Percentiles rank a stretch among this genome's conserved stretches.
Conservation (phyloP, 345 rosid genomes). For the Cardamine chenopodiifolia region DNA sequence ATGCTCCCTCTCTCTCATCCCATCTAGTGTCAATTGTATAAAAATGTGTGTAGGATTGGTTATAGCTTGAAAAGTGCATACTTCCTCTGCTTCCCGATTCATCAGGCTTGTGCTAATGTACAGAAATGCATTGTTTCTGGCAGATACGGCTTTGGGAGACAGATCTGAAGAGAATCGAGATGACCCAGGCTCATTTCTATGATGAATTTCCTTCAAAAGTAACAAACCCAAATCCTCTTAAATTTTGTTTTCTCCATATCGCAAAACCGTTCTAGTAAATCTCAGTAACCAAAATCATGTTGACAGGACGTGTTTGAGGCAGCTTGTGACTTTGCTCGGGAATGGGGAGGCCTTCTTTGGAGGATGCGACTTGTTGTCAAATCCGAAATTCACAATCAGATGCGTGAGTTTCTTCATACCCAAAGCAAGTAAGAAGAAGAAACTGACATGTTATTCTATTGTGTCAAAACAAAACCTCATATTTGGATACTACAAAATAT, state of each 20-base stretch:
- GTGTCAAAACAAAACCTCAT: no score
- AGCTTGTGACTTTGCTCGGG: constrained; percentile 82
- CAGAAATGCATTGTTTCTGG: constrained; percentile 13
- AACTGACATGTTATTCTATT: not conserved
- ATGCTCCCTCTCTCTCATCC: constrained; percentile 6
- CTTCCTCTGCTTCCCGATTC: not conserved
- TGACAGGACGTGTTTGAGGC: constrained; percentile 80
- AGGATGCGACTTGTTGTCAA: constrained; percentile 79
- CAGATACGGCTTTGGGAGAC: constrained; percentile 97
- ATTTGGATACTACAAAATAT: not conserved
- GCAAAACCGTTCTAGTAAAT: not conserved
- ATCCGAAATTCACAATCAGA: constrained; percentile 75
- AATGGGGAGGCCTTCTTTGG: constrained; percentile 80
- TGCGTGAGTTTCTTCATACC: constrained; percentile 78
- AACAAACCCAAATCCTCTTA: constrained; percentile 29
- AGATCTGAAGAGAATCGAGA: constrained; percentile 91
- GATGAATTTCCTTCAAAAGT: constrained; percentile 92
- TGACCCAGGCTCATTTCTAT: constrained; percentile 68
- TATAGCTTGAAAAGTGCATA: constrained; percentile 2
- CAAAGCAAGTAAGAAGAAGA: constrained; percentile 50
- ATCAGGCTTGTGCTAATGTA: constrained; percentile 1
- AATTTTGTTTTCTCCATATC: not conserved
- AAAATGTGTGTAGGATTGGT: constrained; percentile 19
- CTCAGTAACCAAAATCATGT: constrained; percentile 4
- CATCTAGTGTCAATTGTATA: constrained; percentile 10